phyloP scores from a whole-genome alignment of 1,284 basidiomycete species.

The Sphagnurus paluster region DNA sequence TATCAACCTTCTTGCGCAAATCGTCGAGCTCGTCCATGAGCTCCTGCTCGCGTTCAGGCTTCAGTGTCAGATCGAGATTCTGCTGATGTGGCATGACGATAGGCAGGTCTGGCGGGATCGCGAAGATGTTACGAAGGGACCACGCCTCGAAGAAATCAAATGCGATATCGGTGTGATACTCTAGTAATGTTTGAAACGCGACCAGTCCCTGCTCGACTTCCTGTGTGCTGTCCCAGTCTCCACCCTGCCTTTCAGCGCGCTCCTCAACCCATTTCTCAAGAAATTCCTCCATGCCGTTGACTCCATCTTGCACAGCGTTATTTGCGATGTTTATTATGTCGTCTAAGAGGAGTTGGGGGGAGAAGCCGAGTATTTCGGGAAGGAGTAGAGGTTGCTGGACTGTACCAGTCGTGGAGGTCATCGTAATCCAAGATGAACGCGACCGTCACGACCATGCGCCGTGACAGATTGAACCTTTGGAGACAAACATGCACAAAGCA shows the following conservation, averaged over 20 bases:
- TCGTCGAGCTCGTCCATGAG: slow-evolving; percentile 34
- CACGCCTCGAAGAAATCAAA: slow-evolving; percentile 82
- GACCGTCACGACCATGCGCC: neutral
- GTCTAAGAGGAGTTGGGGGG: slow-evolving; percentile 68
- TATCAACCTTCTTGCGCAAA: slow-evolving; percentile 46
- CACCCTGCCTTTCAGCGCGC: slow-evolving; percentile 39
- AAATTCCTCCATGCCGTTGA: slow-evolving; percentile 75
- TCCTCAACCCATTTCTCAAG: slow-evolving; percentile 68
- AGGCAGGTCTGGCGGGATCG: slow-evolving; percentile 60
- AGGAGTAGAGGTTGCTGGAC: slow-evolving; percentile 44
- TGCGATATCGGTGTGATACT: slow-evolving; percentile 76
- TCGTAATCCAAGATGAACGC: neutral
- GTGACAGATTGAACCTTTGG: neutral
- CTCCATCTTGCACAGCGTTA: slow-evolving; percentile 65
- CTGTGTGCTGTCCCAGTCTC: slow-evolving; percentile 59
- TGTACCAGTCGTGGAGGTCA: slow-evolving; percentile 8
- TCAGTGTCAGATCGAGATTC: slow-evolving; percentile 16
- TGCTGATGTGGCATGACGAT: slow-evolving; percentile 55
- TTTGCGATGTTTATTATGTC: slow-evolving; percentile 70
- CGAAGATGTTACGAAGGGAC: slow-evolving; percentile 76
- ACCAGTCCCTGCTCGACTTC: slow-evolving; percentile 75
- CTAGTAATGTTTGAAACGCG: slow-evolving; percentile 74
- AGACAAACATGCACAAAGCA: neutral
- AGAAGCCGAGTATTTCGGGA: slow-evolving; percentile 65
- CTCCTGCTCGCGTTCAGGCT: slow-evolving; percentile 29